These are phyloP conservation scores for Mortierella sp. DNA, from an alignment of 371 early-diverging fungal species.

Conservation along the genomic window DNA sequence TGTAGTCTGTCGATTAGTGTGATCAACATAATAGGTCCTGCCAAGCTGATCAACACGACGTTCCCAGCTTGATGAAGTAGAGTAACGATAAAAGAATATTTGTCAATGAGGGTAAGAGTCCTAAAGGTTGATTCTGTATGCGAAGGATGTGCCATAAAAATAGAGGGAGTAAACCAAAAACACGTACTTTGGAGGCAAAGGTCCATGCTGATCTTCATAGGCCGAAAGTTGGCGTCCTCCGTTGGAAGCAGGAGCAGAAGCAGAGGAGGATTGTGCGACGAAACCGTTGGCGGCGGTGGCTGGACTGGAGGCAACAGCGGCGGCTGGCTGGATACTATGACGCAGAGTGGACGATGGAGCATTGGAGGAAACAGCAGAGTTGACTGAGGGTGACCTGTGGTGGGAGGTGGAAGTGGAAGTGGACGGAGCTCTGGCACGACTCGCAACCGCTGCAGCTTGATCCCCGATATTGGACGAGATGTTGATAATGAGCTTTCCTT, in stretches of 20 bases:
- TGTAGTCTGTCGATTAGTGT: conserved; percentile 78
- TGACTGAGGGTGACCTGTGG: conserved; percentile 27
- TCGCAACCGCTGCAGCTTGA: conserved; percentile 58
- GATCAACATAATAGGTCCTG: conserved; percentile 82
- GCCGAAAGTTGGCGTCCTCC: conserved; percentile 61
- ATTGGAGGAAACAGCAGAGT: conserved; percentile 42
- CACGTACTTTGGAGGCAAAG: conserved; percentile 78
- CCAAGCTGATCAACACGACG: conserved; percentile 77
- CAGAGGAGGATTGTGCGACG: conserved; percentile 24
- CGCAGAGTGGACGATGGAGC: conserved; percentile 38
- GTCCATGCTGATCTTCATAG: conserved; percentile 73
- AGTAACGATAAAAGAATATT: neutral
- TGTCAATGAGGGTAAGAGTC: neutral
- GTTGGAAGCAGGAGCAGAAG: conserved; percentile 37
- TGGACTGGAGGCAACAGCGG: conserved; percentile 10
- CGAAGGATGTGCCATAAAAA: too few species aligned
- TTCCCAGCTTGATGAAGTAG: conserved; percentile 73
- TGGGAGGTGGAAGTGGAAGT: conserved; percentile 44
- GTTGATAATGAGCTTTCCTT: conserved; percentile 87
- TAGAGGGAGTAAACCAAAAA: too few species aligned
- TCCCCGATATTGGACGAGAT: conserved; percentile 74
- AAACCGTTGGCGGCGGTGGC: conserved; percentile 15
- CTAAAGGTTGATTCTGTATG: too few species aligned
- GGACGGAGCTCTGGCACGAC: conserved; percentile 60
- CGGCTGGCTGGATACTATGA: conserved; percentile 27